These are phyloP conservation scores for Saccharomycopsis guyanensis DNA, from an alignment of 805 yeast genomes.

Conservation along the genomic window DNA sequence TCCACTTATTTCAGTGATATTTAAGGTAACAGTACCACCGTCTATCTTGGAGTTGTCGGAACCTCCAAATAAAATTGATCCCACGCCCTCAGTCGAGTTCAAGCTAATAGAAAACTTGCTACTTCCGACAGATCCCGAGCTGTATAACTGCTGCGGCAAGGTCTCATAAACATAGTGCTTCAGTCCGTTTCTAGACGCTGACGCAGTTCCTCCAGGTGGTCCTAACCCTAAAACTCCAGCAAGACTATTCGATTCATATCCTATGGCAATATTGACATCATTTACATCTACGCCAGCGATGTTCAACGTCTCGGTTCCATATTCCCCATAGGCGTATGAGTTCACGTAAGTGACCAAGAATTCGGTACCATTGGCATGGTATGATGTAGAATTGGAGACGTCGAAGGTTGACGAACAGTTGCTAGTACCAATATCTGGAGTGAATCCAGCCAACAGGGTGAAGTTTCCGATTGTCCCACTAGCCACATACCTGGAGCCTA, in stretches of 20 bases:
- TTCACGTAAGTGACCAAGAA: not conserved
- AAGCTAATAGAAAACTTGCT: not conserved
- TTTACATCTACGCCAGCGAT: not conserved
- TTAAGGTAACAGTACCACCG: not conserved
- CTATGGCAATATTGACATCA: not conserved
- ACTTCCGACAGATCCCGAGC: not conserved
- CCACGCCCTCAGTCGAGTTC: not conserved
- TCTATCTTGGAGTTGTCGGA: not conserved
- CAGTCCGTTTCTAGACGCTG: not conserved
- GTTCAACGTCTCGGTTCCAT: not conserved
- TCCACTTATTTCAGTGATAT: too few species aligned
- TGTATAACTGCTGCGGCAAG: not conserved
- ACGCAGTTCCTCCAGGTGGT: not conserved
- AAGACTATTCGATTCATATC: not conserved
- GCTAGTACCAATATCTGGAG: not conserved
- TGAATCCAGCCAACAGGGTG: not conserved
- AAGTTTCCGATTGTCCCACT: not conserved
- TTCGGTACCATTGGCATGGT: not conserved
- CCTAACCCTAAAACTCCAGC: not conserved
- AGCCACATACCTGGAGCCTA: not conserved
- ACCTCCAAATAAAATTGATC: not conserved
- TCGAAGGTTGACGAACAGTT: not conserved
- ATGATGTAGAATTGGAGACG: too few species aligned
- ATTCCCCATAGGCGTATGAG: not conserved
- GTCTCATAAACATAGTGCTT: too few species aligned